Evolutionary conservation across 176 grass and related monocot genomes (phyloP).

Genomic region (Juncus effusus): DNA sequence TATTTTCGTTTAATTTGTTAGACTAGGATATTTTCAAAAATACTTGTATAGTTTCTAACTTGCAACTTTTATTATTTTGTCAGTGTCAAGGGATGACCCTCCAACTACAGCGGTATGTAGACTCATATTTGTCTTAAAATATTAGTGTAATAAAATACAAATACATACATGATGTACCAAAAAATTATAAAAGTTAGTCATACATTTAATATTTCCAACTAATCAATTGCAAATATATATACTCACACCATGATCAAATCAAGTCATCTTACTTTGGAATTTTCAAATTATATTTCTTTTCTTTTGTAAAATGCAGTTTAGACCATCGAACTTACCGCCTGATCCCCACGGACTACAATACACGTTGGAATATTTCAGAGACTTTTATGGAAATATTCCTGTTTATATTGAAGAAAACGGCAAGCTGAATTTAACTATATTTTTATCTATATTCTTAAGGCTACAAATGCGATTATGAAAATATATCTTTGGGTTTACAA

Average conservation of each 20-base stretch:
- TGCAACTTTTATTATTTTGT: not conserved
- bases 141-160: too few species aligned
- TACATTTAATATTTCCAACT: too few species aligned
- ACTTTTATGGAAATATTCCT: conserved; percentile 44
- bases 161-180: too few species aligned
- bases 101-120: conserved; percentile 41
- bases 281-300: too few species aligned
- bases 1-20: not conserved
- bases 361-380: conserved; percentile 42
- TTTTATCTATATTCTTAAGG: too few species aligned
- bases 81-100: conserved; percentile 47
- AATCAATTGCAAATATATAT: too few species aligned
- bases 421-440: conserved; percentile 28
- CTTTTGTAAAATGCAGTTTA: conserved; percentile 25
- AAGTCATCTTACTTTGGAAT: too few species aligned
- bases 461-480: too few species aligned
- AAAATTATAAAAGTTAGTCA: too few species aligned
- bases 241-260: too few species aligned
- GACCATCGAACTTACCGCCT: conserved; percentile 14
- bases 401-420: conserved; percentile 81
- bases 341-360: conserved; percentile 59
- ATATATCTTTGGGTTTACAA: too few species aligned
- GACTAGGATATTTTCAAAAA: not conserved
- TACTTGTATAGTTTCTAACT: not conserved
- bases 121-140: not conserved